Evolutionary conservation across 192 early-diverging fungal species (phyloP).

Genomic region (Oehlia diaphana): DNA sequence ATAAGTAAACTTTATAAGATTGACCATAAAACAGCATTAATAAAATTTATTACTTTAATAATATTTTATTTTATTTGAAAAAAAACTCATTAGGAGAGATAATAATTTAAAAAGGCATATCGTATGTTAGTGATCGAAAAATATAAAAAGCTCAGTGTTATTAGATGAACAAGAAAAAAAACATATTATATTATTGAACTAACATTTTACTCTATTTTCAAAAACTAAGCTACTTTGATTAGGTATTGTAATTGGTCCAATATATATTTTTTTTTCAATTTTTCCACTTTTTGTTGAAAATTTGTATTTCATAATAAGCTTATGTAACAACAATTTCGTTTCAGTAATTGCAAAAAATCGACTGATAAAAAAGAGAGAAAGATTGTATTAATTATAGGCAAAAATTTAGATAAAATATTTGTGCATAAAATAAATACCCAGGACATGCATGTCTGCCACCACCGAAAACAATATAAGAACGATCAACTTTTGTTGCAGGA

Average conservation of each 20-base stretch:
- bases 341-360: background rate
- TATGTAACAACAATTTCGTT: background rate
- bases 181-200: no score
- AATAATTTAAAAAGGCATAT: no score
- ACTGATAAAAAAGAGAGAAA: background rate
- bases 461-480: background rate
- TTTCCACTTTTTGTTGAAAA: conserved; percentile 1
- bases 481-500: conserved; percentile 14
- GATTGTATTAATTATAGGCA: no score
- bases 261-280: background rate
- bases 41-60: no score
- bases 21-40: no score
- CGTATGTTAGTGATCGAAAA: no score
- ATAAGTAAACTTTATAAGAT: no score
- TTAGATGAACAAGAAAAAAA: no score
- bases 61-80: no score
- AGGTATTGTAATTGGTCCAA: background rate
- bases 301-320: background rate
- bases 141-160: no score
- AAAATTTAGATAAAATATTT: background rate
- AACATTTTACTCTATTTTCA: background rate
- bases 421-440: background rate
- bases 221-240: background rate
- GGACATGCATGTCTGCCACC: background rate
- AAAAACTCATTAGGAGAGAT: no score